phyloP scores from a whole-genome alignment of 2,329 filamentous ascomycete species.

The Dothistroma septosporum region DNA sequence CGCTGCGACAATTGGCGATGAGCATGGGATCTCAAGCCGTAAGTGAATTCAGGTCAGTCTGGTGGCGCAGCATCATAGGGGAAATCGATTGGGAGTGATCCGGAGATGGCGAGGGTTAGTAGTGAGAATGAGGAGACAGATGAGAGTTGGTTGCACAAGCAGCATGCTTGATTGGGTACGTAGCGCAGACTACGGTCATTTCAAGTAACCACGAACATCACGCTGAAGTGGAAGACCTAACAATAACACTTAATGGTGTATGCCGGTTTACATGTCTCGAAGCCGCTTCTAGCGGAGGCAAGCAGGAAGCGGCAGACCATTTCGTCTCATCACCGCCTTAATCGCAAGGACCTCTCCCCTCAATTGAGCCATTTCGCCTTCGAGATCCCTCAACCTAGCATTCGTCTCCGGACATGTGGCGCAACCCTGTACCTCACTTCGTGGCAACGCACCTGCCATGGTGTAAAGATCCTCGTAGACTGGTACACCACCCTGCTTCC shows the following conservation, averaged over 20 bases:
- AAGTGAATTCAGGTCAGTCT: too few relatives aligned
- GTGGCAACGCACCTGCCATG: not conserved
- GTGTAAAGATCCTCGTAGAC: not conserved
- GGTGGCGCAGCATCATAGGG: constrained; percentile 16
- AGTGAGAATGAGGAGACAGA: constrained; percentile 3
- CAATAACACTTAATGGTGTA: not conserved
- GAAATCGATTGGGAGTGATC: constrained; percentile 7
- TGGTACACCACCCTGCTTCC: not conserved
- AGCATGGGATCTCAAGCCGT: constrained; percentile 53
- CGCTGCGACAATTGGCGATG: constrained; percentile 49
- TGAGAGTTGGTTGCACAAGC: constrained; percentile 9
- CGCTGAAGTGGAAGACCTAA: not conserved
- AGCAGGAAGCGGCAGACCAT: constrained; percentile 19
- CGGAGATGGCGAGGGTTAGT: not conserved
- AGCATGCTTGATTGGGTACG: constrained; percentile 7
- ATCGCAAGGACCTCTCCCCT: constrained; percentile 28
- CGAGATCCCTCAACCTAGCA: constrained; percentile 19
- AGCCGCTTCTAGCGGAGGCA: constrained; percentile 21
- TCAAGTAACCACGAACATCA: not conserved
- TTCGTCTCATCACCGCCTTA: constrained; percentile 24
- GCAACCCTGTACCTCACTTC: constrained; percentile 6
- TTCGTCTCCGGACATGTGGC: constrained; percentile 19
- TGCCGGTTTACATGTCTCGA: not conserved
- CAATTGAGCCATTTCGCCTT: constrained; percentile 27
- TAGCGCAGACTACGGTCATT: not conserved